Conservation (phyloP, 495 filamentous ascomycete genomes). For the Melanomma pulvis-pyrius region DNA sequence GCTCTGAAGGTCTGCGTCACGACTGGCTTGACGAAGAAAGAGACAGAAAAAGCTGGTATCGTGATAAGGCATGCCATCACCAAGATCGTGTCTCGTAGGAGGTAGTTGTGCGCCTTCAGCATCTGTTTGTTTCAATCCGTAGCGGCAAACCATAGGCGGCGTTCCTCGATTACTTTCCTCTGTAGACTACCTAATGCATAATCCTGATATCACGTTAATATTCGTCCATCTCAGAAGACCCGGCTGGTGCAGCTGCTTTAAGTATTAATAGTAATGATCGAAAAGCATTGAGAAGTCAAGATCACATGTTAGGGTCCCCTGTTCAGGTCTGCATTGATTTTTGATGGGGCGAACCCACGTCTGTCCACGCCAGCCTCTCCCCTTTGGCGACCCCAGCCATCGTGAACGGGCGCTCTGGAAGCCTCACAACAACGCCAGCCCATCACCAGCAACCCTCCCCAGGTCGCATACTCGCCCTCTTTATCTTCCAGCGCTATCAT, state of each 20-base stretch:
- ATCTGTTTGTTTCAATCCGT: background rate
- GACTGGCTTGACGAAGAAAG: constrained; percentile 83
- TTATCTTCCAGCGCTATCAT: background rate
- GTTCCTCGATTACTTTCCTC: background rate
- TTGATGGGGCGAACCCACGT: background rate
- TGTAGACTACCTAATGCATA: background rate
- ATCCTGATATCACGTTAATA: background rate
- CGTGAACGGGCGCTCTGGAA: constrained; percentile 13
- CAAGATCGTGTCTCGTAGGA: constrained; percentile 71
- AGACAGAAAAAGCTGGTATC: constrained; percentile 88
- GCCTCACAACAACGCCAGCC: constrained; percentile 1
- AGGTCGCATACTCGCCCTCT: background rate
- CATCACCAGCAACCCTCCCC: background rate
- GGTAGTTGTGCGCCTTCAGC: constrained; percentile 34
- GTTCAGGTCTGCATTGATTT: background rate
- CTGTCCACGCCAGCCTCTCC: constrained; percentile 8
- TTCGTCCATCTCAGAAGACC: too few species aligned
- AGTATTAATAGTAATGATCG: too few species aligned
- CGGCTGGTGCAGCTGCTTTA: too few species aligned
- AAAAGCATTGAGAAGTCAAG: too few species aligned
- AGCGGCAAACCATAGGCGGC: constrained; percentile 11
- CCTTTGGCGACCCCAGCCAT: constrained; percentile 18
- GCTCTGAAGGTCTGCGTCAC: constrained; percentile 91
- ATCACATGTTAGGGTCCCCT: background rate
- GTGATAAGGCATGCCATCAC: constrained; percentile 91